Conservation (phyloP, 257 asterid species). For the Lavandula angustifolia region DNA sequence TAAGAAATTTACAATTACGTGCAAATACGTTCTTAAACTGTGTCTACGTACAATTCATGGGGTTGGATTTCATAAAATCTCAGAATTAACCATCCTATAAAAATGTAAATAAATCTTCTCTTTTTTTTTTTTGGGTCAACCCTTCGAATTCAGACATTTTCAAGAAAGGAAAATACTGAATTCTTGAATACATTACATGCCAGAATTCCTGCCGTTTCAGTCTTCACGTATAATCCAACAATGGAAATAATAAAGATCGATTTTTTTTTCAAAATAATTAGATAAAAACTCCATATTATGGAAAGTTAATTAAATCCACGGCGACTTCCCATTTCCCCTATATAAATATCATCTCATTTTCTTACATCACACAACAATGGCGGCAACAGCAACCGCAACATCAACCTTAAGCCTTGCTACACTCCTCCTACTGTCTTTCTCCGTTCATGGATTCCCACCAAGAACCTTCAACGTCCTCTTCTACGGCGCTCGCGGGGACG, state of each 20-base stretch:
- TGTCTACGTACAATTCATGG: no score
- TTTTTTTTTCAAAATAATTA: no score
- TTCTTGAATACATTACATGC: neutral
- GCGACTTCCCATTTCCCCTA: conserved; percentile 2
- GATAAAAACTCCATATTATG: neutral
- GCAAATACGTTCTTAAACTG: no score
- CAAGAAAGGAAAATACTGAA: conserved; percentile 3
- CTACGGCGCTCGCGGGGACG: conserved; percentile 54
- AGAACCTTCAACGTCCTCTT: conserved; percentile 33
- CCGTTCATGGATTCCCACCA: conserved; percentile 20
- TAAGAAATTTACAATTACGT: no score
- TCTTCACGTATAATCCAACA: neutral
- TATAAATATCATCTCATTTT: conserved; percentile 5
- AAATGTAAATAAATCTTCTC: neutral
- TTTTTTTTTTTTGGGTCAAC: neutral
- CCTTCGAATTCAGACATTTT: neutral
- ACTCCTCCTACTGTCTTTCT: conserved; percentile 22
- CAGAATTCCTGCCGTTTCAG: conserved; percentile 8
- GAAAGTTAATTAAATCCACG: neutral
- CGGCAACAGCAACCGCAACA: neutral
- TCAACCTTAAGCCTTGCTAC: conserved; percentile 11
- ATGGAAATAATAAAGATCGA: no score
- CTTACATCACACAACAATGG: neutral
- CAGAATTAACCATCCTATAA: neutral
- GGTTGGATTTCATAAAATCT: neutral